Base-by-base conservation (phyloP, 441 rosid genomes). In the Daphne laureola region DNA sequence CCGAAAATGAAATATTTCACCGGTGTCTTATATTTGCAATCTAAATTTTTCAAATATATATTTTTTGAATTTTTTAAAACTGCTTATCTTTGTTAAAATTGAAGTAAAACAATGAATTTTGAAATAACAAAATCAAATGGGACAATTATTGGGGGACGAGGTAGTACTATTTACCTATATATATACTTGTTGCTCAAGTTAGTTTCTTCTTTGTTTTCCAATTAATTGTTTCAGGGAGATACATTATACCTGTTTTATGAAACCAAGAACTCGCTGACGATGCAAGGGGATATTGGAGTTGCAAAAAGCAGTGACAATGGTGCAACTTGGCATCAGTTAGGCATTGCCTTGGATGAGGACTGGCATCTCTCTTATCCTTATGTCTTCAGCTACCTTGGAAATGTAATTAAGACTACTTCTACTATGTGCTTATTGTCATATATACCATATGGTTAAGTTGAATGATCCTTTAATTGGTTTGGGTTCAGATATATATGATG, bases 311-410 rank as follows among this genome's bases (percentile, higher is more conserved):
- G 61, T 2, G 96, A 93, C 35, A 77, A 81, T 44, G 96, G 99
- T 65, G 96, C 87, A 5, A 82, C 96, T 0, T 93, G 99, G 99
- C 70, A 87, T 57, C 91, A 82, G 61, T 68, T 93, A 67, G 99
- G 99, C 40, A 71, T 85, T 52, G 96, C 89, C 54, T 70, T 93
- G 76, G 95, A 93, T 61, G 99, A 93, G 76, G 77, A 84, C 36
- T 90, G 99, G 96, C 99, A 93, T 58, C 83, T 90, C 64, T 93
- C 99, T 15, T 93, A 66, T 69, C 99, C 99, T 2, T 93, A 83
- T 44, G 85, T 93, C 17, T 93, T 93, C 61, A 65, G 75, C 59
- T 80, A 82, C 73, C 80, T 67, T 31, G 91, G 86, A 46, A 64
- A 90, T 57, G 97, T 93, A 80, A n/a, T n/a, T n/a, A n/a, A 31